A percentile compares a stretch with the other conserved stretches of the same genome.
Conservation (phyloP, 2,329 filamentous ascomycete genomes). For the Ascochyta rabiei region DNA sequence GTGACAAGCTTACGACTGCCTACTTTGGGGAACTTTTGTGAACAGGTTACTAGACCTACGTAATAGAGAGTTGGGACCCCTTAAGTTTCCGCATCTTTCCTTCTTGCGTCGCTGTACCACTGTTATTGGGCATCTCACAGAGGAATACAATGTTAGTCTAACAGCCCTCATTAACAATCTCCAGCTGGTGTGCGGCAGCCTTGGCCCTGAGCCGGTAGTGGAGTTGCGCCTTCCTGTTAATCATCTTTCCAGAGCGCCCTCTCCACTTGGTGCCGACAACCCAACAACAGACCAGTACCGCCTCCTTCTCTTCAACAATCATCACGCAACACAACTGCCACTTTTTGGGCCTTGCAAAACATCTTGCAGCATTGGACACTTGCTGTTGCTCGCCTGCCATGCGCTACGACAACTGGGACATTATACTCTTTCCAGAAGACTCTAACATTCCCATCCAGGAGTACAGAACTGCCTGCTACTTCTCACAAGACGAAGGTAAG, state of each 20-base stretch:
- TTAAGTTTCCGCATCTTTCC: not conserved
- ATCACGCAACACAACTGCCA: conserved; percentile 16
- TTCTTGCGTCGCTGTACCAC: not conserved
- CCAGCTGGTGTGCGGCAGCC: not conserved
- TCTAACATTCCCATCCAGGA: conserved; percentile 77
- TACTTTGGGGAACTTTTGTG: not conserved
- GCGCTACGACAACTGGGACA: conserved; percentile 87
- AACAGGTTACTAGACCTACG: conserved; percentile 1
- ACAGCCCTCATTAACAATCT: not conserved
- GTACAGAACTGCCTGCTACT: conserved; percentile 79
- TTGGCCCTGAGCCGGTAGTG: not conserved
- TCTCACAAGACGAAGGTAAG: conserved; percentile 58
- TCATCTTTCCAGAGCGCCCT: not conserved
- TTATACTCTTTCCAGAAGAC: conserved; percentile 74
- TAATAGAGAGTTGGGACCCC: not conserved
- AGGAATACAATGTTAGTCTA: not conserved
- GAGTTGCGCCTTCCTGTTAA: not conserved
- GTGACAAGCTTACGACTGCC: not conserved
- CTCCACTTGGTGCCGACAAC: not conserved
- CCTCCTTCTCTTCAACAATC: conserved; percentile 9
- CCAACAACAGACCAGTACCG: conserved; percentile 1
- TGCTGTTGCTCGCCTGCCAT: conserved; percentile 57
- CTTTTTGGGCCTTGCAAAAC: conserved; percentile 25
- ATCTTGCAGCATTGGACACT: conserved; percentile 14
- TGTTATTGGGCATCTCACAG: not conserved